Evolutionary conservation across 139 green algal species (phyloP).

Genomic region (Pleodorina starrii): DNA sequence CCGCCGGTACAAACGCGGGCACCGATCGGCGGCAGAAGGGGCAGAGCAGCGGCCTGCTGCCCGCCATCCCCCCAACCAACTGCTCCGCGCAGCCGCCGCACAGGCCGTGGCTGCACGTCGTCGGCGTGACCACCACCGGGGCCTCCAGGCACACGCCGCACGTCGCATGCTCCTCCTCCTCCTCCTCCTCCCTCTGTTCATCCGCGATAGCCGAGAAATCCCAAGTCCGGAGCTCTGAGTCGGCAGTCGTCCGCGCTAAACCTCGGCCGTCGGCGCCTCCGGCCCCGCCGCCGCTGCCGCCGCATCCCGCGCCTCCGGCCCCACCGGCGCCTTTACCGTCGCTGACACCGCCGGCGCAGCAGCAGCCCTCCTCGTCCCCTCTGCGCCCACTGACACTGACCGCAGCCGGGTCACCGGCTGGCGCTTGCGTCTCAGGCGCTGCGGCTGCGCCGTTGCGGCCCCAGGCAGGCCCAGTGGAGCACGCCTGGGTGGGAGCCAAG

Average conservation of each 20-base stretch:
- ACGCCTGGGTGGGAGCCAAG: too few relatives aligned
- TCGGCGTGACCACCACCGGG: not conserved
- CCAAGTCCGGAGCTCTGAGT: too few relatives aligned
- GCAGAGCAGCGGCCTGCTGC: not conserved
- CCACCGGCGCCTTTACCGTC: too few relatives aligned
- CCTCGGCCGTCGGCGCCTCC: not conserved
- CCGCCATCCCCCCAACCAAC: not conserved
- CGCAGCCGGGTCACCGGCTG: too few relatives aligned
- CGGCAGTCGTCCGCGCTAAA: too few relatives aligned
- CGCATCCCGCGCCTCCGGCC: not conserved
- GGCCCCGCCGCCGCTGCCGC: not conserved
- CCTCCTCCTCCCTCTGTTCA: not conserved
- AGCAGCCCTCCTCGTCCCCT: too few relatives aligned
- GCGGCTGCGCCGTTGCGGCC: too few relatives aligned
- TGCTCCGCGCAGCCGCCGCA: constrained; percentile 12
- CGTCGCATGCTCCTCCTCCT: not conserved
- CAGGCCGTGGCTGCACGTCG: not conserved
- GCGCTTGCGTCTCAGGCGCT: too few relatives aligned
- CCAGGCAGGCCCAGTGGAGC: too few relatives aligned
- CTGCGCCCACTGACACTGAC: too few relatives aligned
- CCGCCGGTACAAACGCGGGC: not conserved
- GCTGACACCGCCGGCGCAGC: too few relatives aligned
- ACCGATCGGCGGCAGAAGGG: not conserved
- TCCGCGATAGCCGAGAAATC: too few relatives aligned
- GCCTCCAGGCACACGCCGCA: not conserved